These are phyloP conservation scores for Colletotrichum phormii DNA, from an alignment of 2,329 filamentous ascomycete genomes.

Conservation along the genomic window DNA sequence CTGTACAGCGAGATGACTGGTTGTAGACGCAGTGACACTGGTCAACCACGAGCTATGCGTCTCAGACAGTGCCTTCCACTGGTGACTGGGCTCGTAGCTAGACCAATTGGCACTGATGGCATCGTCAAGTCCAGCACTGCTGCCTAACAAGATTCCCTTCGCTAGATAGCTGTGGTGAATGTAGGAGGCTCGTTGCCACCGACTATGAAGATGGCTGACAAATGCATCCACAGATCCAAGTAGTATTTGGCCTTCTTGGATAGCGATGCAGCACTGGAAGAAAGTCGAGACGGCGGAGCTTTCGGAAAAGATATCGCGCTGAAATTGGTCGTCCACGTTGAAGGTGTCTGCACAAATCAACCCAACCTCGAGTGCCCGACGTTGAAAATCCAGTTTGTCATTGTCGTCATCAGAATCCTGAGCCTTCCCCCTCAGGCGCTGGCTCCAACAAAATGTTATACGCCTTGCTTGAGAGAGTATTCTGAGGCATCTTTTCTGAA, in stretches of 20 bases:
- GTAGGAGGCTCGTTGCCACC: conserved; percentile 2
- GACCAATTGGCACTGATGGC: conserved; percentile 5
- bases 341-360: conserved; percentile 58
- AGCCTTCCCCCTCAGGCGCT: conserved; percentile 44
- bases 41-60: background rate
- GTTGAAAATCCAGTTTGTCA: conserved; percentile 45
- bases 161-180: background rate
- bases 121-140: background rate
- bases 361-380: conserved; percentile 51
- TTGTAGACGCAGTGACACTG: background rate
- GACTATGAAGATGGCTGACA: background rate
- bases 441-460: conserved; percentile 54
- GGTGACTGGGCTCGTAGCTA: background rate
- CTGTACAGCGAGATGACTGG: conserved; percentile 47
- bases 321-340: conserved; percentile 48
- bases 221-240: background rate
- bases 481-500: conserved; percentile 44
- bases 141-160: background rate
- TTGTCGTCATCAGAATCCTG: conserved; percentile 40
- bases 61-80: background rate
- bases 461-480: conserved; percentile 47
- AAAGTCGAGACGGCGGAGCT: conserved; percentile 41
- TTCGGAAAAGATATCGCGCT: conserved; percentile 44
- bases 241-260: conserved; percentile 45
- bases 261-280: conserved; percentile 50